phyloP scores from a whole-genome alignment of 116 monocot species.

The Phalaenopsis hybrid region DNA sequence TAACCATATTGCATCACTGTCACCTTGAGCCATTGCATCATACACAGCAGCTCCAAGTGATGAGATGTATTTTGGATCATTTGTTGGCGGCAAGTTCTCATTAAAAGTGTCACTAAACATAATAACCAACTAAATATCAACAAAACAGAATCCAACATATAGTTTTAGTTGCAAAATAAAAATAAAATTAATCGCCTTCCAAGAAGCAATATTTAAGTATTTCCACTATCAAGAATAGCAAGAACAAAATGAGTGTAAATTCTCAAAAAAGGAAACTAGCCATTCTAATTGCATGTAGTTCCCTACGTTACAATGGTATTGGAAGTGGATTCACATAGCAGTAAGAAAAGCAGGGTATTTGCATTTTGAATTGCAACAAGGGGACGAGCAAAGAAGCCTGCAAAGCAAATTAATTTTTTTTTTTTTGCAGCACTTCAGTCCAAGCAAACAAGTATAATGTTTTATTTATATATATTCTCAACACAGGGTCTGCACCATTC shows the following conservation, averaged over 20 bases:
- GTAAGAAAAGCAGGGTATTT: neutral
- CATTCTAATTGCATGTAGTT: neutral
- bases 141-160: neutral
- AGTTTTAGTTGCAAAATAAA: neutral
- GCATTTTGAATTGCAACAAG: too few relatives aligned
- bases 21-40: conserved; percentile 72
- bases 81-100: conserved; percentile 88
- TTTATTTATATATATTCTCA: too few relatives aligned
- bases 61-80: conserved; percentile 79
- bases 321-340: neutral
- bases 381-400: too few relatives aligned
- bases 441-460: too few relatives aligned
- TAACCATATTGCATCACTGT: conserved; percentile 86
- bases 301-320: neutral
- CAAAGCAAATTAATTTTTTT: too few relatives aligned
- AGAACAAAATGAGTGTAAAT: neutral
- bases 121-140: neutral
- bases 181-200: neutral
- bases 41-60: conserved; percentile 86
- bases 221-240: neutral
- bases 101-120: conserved; percentile 85
- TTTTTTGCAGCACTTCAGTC: too few relatives aligned
- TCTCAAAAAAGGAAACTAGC: too few relatives aligned
- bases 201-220: neutral
- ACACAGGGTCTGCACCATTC: too few relatives aligned